Evolutionary conservation across 768 basidiomycete genomes (phyloP).

Genomic region (Tephrocybe sp.): DNA sequence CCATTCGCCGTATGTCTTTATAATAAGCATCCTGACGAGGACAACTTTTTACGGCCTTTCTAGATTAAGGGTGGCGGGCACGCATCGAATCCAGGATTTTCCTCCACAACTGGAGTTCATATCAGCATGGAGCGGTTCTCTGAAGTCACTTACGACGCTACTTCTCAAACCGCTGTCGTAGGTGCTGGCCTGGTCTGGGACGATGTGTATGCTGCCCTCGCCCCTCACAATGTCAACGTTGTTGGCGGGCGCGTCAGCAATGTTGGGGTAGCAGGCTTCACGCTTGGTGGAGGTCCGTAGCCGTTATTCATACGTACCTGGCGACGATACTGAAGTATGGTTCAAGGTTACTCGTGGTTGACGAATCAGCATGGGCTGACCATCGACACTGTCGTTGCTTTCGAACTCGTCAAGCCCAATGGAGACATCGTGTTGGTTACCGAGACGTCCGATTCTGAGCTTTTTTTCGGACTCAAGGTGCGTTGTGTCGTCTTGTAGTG

Average conservation of each 20-base stretch:
- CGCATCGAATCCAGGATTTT: conserved; percentile 51
- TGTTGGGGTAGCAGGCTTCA: conserved; percentile 58
- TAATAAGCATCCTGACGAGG: neutral
- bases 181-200: conserved; percentile 60
- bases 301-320: conserved; percentile 33
- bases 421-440: conserved; percentile 41
- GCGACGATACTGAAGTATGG: conserved; percentile 24
- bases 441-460: conserved; percentile 28
- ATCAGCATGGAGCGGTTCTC: conserved; percentile 54
- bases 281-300: conserved; percentile 53
- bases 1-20: conserved; percentile 60
- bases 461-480: conserved; percentile 44
- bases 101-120: conserved; percentile 58
- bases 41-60: neutral
- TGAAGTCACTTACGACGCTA: conserved; percentile 39
- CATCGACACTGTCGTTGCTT: conserved; percentile 51
- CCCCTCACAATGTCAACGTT: conserved; percentile 48
- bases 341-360: conserved; percentile 59
- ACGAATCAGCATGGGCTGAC: conserved; percentile 62
- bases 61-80: conserved; percentile 67
- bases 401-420: conserved; percentile 56
- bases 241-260: conserved; percentile 59
- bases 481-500: neutral
- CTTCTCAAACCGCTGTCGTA: conserved; percentile 36
- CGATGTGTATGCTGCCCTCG: conserved; percentile 54